These are phyloP conservation scores for Cercospora sojina DNA, from an alignment of 2,329 filamentous ascomycete species.

Conservation along the genomic window DNA sequence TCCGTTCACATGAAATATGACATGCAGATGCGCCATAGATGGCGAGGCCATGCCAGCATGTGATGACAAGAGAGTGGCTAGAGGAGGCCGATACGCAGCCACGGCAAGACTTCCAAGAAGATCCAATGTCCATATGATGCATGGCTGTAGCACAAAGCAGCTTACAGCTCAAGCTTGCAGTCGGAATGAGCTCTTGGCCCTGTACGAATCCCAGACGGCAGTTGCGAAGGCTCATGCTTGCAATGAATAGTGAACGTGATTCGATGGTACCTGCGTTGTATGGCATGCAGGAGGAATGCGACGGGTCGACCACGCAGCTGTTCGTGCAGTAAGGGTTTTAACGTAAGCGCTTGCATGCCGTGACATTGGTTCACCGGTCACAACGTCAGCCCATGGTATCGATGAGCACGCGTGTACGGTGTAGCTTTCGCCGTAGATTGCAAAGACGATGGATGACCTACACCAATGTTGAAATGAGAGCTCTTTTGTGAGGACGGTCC, in stretches of 20 bases:
- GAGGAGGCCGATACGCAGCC: background rate
- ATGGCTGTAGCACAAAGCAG: background rate
- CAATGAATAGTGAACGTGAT: background rate
- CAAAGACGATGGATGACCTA: too few relatives aligned
- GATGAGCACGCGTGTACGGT: background rate
- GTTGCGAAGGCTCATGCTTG: background rate
- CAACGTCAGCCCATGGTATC: background rate
- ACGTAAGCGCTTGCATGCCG: too few relatives aligned
- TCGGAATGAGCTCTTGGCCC: background rate
- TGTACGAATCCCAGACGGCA: background rate
- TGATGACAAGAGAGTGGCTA: background rate
- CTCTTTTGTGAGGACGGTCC: too few relatives aligned
- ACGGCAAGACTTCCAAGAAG: background rate
- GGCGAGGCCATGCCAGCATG: background rate
- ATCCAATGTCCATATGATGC: background rate
- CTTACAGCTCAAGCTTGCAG: background rate
- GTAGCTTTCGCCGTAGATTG: background rate
- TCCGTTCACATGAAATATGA: background rate
- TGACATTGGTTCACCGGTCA: background rate
- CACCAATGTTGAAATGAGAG: too few relatives aligned
- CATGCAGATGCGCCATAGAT: background rate
- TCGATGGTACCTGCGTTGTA: background rate
- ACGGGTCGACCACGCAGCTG: background rate
- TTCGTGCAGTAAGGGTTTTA: too few relatives aligned
- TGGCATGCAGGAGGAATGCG: background rate